Conservation (phyloP, 805 yeast genomes). For the Nakazawaea peltata region DNA sequence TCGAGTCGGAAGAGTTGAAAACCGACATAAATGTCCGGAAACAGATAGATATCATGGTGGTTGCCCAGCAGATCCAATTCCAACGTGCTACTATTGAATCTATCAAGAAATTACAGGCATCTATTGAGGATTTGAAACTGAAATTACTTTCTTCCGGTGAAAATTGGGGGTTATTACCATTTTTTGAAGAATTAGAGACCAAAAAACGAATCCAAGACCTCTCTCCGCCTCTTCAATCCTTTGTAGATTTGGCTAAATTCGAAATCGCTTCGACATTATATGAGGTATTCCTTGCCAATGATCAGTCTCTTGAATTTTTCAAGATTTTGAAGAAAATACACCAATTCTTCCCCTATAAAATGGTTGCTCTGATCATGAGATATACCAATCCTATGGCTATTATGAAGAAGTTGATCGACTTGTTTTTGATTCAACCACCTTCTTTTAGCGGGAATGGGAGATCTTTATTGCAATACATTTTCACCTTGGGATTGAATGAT, state of each 20-base stretch:
- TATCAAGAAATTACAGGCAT: slow-evolving; percentile 19
- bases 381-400: slow-evolving; percentile 85
- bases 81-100: slow-evolving; percentile 43
- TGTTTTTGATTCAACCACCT: slow-evolving; percentile 71
- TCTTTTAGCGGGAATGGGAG: slow-evolving; percentile 35
- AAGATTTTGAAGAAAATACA: slow-evolving; percentile 67
- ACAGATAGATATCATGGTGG: slow-evolving; percentile 48
- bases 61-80: slow-evolving; percentile 60
- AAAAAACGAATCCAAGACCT: slow-evolving; percentile 45
- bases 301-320: slow-evolving; percentile 70
- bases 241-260: slow-evolving; percentile 76
- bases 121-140: slow-evolving; percentile 34
- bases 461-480: slow-evolving; percentile 66
- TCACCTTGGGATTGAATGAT: slow-evolving; percentile 66
- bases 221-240: slow-evolving; percentile 58
- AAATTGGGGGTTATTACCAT: slow-evolving; percentile 45
- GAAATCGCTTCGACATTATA: slow-evolving; percentile 81
- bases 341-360: slow-evolving; percentile 66
- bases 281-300: slow-evolving; percentile 73
- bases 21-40: slow-evolving; percentile 52
- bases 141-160: slow-evolving; percentile 17
- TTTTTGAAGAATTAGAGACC: slow-evolving; percentile 61
- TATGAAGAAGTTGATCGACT: slow-evolving; percentile 69
- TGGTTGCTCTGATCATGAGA: slow-evolving; percentile 69
- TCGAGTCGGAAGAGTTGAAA: slow-evolving; percentile 31